Conservation (phyloP, 306 rosid species). For the Rubus parviflorus region DNA sequence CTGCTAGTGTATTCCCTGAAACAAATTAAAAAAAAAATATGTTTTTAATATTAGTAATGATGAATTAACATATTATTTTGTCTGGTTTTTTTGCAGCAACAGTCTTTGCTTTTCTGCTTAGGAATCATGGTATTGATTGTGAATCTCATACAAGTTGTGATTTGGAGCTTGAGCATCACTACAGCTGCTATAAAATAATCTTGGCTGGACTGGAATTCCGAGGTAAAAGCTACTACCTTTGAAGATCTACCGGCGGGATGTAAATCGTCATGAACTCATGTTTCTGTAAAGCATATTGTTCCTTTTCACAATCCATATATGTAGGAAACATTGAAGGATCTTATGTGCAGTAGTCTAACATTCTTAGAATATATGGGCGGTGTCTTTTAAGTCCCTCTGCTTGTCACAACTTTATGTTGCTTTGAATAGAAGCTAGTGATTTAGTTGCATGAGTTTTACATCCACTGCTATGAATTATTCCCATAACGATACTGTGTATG, state of each 20-base stretch:
- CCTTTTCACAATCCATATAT: constrained; percentile 42
- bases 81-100: constrained; percentile 1
- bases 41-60: too few species aligned
- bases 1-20: constrained; percentile 1
- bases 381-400: constrained; percentile 5
- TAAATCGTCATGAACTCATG: constrained; percentile 47
- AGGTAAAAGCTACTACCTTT: constrained; percentile 41
- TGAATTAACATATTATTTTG: background rate
- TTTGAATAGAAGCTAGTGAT: constrained; percentile 1
- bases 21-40: background rate
- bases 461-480: background rate
- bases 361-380: constrained; percentile 25
- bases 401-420: constrained; percentile 14
- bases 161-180: constrained; percentile 39
- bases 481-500: background rate
- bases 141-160: constrained; percentile 36
- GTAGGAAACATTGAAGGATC: constrained; percentile 39
- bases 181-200: constrained; percentile 36
- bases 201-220: constrained; percentile 31
- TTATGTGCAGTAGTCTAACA: constrained; percentile 39
- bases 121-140: constrained; percentile 25
- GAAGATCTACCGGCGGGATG: constrained; percentile 43
- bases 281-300: constrained; percentile 62
- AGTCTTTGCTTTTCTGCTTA: constrained; percentile 20
- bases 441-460: background rate